A percentile compares a stretch with the other conserved stretches of the same genome.
phyloP scores from a whole-genome alignment of 2,329 filamentous ascomycete genomes.

The Bretziella fagacearum region DNA sequence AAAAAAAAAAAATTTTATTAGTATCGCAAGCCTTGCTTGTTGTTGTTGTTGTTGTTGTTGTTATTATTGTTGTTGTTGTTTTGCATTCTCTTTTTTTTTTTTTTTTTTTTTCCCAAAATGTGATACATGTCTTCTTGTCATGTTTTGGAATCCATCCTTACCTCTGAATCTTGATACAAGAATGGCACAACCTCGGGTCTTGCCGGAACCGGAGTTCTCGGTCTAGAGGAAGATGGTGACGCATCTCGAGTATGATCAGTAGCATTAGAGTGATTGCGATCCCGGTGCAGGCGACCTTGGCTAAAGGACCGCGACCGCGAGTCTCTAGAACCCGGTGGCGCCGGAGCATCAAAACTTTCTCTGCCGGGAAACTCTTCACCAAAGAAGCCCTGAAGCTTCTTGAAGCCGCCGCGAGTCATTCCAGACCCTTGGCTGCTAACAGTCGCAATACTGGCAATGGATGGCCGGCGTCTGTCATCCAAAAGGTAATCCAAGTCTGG shows the following conservation, averaged over 20 bases:
- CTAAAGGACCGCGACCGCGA: conserved; percentile 47
- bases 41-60: not conserved
- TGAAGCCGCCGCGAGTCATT: conserved; percentile 45
- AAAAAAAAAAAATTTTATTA: not conserved
- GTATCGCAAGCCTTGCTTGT: not conserved
- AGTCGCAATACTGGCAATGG: conserved; percentile 70
- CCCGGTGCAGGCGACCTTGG: conserved; percentile 41
- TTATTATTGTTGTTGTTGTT: not conserved
- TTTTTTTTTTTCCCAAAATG: no score
- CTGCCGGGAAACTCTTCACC: conserved; percentile 68
- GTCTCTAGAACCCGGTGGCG: conserved; percentile 39
- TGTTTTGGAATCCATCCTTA: conserved; percentile 32
- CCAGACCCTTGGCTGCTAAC: conserved; percentile 75
- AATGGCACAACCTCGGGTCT: conserved; percentile 88
- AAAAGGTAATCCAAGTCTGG: conserved; percentile 40
- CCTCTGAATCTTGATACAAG: conserved; percentile 74
- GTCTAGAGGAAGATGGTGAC: conserved; percentile 60
- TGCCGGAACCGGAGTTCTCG: conserved; percentile 69
- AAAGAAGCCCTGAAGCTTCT: conserved; percentile 78
- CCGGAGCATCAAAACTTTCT: conserved; percentile 57
- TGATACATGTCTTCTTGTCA: not conserved
- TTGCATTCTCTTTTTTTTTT: no score
- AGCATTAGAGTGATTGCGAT: conserved; percentile 66
- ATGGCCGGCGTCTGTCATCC: conserved; percentile 52
- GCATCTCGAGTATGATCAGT: conserved; percentile 55